A percentile compares a stretch with the other conserved stretches of the same genome.
Evolutionary conservation across 805 yeast species (phyloP).

Genomic region (Saccharomycopsis javanensis): DNA sequence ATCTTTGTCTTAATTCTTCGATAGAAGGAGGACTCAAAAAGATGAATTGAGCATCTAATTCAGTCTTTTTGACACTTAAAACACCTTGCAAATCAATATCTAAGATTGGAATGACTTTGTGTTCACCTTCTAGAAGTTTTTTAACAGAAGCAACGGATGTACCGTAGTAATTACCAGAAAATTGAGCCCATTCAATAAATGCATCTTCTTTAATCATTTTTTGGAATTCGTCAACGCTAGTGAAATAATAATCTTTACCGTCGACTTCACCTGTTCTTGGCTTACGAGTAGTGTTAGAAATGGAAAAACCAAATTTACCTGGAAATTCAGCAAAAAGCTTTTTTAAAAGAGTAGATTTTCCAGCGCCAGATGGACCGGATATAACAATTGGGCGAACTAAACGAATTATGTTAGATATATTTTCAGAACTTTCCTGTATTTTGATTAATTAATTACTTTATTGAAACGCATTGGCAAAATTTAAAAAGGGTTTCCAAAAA

Average conservation of each 20-base stretch:
- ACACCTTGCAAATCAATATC: slow-evolving; percentile 99
- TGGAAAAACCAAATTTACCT: slow-evolving; percentile 82
- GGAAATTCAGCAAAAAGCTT: slow-evolving; percentile 87
- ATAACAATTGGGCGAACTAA: slow-evolving; percentile 77
- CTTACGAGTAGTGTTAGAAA: slow-evolving; percentile 82
- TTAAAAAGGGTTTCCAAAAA: too few species aligned
- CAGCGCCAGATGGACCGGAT: slow-evolving; percentile 95
- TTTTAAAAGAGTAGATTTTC: slow-evolving; percentile 89
- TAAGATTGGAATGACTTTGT: slow-evolving; percentile 73
- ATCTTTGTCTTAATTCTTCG: slow-evolving; percentile 64
- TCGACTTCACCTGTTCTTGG: slow-evolving; percentile 90
- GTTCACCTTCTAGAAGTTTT: slow-evolving; percentile 46
- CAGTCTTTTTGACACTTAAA: slow-evolving; percentile 74
- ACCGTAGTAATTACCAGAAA: slow-evolving; percentile 96
- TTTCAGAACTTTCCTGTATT: too few species aligned
- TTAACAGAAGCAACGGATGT: slow-evolving; percentile 82
- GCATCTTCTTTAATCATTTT: slow-evolving; percentile 59
- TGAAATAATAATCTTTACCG: slow-evolving; percentile 86
- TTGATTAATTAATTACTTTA: too few species aligned
- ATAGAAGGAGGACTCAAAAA: slow-evolving; percentile 91
- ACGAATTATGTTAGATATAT: background rate
- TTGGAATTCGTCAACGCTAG: slow-evolving; percentile 71
- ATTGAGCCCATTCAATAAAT: slow-evolving; percentile 96
- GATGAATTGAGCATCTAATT: slow-evolving; percentile 73
- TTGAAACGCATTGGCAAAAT: too few species aligned